These are phyloP conservation scores for Manihot esculenta DNA, from an alignment of 441 rosid genomes.

Conservation along the genomic window DNA sequence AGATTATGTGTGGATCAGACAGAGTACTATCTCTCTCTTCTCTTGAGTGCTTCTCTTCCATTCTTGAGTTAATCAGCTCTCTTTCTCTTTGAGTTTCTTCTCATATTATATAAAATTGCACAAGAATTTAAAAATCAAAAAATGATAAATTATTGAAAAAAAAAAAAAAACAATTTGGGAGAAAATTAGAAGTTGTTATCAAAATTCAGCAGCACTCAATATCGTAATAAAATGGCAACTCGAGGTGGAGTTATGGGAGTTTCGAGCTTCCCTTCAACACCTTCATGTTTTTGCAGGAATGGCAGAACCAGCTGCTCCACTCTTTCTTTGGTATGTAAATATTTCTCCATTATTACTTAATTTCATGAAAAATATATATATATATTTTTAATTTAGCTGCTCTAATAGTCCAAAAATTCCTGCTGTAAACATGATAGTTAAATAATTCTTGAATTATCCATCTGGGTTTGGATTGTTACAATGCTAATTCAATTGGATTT, in stretches of 20 bases:
- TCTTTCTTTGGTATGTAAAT: conserved; percentile 45
- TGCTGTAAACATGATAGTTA: no score
- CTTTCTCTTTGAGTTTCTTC: conserved; percentile 6
- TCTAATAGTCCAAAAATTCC: no score
- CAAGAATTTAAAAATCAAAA: background rate
- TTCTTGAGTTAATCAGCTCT: conserved; percentile 4
- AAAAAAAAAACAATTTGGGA: background rate
- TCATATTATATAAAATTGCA: background rate
- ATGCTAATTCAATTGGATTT: no score
- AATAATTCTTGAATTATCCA: background rate
- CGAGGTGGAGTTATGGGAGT: conserved; percentile 60
- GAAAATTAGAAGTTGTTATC: background rate
- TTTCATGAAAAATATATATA: background rate
- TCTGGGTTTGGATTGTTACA: background rate
- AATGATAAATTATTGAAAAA: conserved; percentile 17
- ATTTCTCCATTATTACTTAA: background rate
- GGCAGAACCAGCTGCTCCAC: conserved; percentile 35
- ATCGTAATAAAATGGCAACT: conserved; percentile 47
- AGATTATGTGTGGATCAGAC: conserved; percentile 48
- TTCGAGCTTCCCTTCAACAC: conserved; percentile 55
- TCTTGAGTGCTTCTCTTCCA: conserved; percentile 20
- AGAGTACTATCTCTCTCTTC: conserved; percentile 21
- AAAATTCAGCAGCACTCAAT: background rate
- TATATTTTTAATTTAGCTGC: no score
- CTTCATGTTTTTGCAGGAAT: conserved; percentile 37